A percentile compares a stretch with the other conserved stretches of the same genome.
Conservation (phyloP, 2,329 filamentous ascomycete genomes). For the Ilyonectria robusta region DNA sequence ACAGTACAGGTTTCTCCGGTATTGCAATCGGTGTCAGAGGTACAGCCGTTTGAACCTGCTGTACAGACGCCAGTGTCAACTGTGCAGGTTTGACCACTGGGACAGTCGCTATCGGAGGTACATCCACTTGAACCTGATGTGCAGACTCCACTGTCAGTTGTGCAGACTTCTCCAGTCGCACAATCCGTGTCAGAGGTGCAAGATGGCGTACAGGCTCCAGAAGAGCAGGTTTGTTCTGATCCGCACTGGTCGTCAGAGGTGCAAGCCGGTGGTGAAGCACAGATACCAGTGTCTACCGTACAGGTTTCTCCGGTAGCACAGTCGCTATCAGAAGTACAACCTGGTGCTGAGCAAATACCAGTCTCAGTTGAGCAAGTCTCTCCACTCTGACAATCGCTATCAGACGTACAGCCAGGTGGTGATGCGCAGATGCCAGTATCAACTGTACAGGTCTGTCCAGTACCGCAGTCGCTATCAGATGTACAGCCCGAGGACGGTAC, state of each 20-base stretch:
- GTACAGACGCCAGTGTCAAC: neutral
- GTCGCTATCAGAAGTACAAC: neutral
- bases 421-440: neutral
- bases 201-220: neutral
- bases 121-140: neutral
- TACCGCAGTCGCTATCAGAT: neutral
- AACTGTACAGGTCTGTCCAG: neutral
- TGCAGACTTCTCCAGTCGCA: neutral
- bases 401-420: neutral
- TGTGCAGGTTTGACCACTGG: neutral
- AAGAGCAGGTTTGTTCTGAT: neutral
- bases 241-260: neutral
- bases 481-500: neutral
- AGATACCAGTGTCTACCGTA: neutral
- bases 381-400: neutral
- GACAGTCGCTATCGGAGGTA: neutral
- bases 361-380: neutral
- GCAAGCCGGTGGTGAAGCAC: neutral
- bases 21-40: neutral
- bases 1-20: too few relatives aligned
- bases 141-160: neutral
- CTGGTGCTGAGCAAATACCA: neutral
- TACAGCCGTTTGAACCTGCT: neutral
- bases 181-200: neutral
- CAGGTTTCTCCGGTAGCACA: constrained; percentile 8